Base-by-base conservation (phyloP, 495 filamentous ascomycete genomes). In the Podospora sp. region DNA sequence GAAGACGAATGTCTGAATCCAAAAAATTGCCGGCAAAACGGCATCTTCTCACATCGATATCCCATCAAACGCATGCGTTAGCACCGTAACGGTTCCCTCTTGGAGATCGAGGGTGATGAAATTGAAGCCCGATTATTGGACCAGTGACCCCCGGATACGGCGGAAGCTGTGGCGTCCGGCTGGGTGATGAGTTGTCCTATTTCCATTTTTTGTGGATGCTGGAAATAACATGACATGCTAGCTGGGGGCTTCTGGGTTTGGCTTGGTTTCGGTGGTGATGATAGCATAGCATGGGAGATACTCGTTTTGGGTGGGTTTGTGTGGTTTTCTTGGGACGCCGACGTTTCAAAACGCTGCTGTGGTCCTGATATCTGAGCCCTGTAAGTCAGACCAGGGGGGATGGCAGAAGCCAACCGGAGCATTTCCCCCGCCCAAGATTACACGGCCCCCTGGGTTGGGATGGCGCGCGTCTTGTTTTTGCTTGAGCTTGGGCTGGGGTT, bases 351-450 rank as follows among this genome's bases (percentile, higher is more conserved):
- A 50, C 60, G 60, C 36, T 33, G 35, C 16, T 18, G 18, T 24
- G 16, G 57, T 33, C 26, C 22, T 57, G 24, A 22, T 22, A 22
- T 55, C 24, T 35, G 24, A 26, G 24, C 35, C 12, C 35, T 36
- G 35, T 46, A n/a, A 22, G 21, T 62, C 29, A 33, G 29, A 33
- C 29, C 29, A 33, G 29, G 29, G 29, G 29, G 36, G 33, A n/a
- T n/a, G 11, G 35, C 0, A 27, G 6, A 21, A 16, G 60, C 60
- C 35, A 62, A 62, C 60, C 60, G 60, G 60, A 62, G 60, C 60
- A 12, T 62, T 62, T 62, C 36, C 35, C 60, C 60, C 60, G 60
- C 60, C 24, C 25, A 55, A 55, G 52, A 26, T n/a, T 12, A 55
- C 52, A 55, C 20, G 52, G 7, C 24, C 52, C 52, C 24, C 24